Conservation (phyloP, 73 alveolate genomes). For the Paramecium biaurelia region DNA sequence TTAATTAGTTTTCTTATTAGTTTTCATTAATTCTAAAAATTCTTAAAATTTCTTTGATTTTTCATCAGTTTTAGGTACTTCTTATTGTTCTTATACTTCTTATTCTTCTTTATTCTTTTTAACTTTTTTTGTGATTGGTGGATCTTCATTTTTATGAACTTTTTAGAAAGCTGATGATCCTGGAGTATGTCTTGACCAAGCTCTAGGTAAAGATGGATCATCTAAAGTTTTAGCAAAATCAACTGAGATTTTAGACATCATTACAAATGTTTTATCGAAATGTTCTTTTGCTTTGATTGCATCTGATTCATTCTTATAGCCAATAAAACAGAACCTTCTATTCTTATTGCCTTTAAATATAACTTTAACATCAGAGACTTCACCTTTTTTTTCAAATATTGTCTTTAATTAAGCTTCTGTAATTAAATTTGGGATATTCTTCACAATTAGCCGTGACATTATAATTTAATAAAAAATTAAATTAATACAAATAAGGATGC, state of each 20-base stretch:
- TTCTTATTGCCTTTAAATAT: background rate
- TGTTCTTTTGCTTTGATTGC: background rate
- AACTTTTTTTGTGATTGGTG: background rate
- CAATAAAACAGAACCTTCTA: constrained; percentile 57
- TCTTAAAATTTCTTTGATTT: background rate
- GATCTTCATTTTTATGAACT: background rate
- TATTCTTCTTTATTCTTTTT: background rate
- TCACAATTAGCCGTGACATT: background rate
- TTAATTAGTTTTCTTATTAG: background rate
- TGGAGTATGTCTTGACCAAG: constrained; percentile 18
- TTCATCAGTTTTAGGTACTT: background rate
- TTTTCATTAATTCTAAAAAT: background rate
- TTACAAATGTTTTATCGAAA: constrained; percentile 1
- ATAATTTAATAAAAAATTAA: background rate
- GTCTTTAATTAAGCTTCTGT: background rate
- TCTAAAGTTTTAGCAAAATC: background rate
- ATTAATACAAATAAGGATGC: background rate
- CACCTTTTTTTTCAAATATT: background rate
- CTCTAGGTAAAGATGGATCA: background rate
- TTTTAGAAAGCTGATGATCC: background rate
- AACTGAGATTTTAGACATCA: background rate
- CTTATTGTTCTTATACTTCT: background rate
- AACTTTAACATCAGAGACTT: background rate
- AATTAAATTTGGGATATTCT: background rate
- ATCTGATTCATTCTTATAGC: constrained; percentile 8